These are phyloP conservation scores for Leersia perrieri DNA, from an alignment of 176 grass and related monocot genomes.

Conservation along the genomic window DNA sequence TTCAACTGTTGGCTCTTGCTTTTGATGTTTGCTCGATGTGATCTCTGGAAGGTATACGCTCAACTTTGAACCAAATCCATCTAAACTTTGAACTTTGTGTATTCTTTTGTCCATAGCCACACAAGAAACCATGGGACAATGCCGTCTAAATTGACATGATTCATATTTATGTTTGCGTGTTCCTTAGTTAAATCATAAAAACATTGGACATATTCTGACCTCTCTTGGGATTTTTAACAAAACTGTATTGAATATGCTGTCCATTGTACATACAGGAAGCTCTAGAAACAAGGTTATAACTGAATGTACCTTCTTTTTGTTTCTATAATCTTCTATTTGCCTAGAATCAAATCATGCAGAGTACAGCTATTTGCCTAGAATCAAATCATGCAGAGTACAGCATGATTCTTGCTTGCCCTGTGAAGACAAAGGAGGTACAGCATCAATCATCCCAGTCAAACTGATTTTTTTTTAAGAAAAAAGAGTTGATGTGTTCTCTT, in stretches of 20 bases:
- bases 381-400: background rate
- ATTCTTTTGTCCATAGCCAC: background rate
- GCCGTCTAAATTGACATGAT: background rate
- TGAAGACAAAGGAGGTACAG: background rate
- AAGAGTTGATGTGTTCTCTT: background rate
- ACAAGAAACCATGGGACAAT: background rate
- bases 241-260: background rate
- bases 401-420: background rate
- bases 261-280: background rate
- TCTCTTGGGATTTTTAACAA: background rate
- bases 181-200: background rate
- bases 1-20: background rate
- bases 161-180: background rate
- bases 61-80: slow-evolving; percentile 23
- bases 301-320: background rate
- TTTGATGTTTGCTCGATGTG: background rate
- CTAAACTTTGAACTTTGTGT: background rate
- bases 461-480: background rate
- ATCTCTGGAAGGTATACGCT: background rate
- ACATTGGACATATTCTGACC: background rate
- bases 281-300: background rate
- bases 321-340: background rate
- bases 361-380: background rate
- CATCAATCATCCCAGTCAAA: background rate
- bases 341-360: background rate